Base-by-base conservation (phyloP, 1,139 yeast genomes). In the Trichomonascaceae sp. region DNA sequence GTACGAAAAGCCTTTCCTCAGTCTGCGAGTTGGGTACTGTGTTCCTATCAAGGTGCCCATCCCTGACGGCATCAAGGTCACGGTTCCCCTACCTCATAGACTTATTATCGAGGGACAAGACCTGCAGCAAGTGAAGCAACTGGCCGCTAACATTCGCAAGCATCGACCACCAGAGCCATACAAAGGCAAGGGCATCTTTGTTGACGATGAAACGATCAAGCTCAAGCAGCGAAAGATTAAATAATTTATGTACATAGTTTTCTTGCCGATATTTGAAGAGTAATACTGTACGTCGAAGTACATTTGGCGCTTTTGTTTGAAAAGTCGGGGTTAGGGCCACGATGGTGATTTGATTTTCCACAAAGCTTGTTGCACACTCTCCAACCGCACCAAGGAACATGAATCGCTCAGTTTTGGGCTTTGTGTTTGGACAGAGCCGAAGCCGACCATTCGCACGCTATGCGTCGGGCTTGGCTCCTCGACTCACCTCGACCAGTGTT, bases 161-260 rank as follows among this genome's bases (percentile, higher is more conserved):
- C 74, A 73, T 65, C 81, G 84, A 57, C 93, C 93, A 42, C 99
- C 99, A 27, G 99, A 92, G 61, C 96, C 97, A 27, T 92, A 92
- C 59, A 92, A 92, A 62, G 98, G 98, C 54, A 92, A 92, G 46
- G 99, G 99, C 51, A 80, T 92, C 36, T 92, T 79, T 54, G 79
- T 92, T 36, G 82, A 87, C 57, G 79, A 76, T 51, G 97, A 89
- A 62, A 85, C 93, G 35, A 78, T 89, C 56, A 78, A 74, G 56
- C 68, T 87, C 56, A 89, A 89, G 69, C 85, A 79, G 48, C 81
- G 81, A 71, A 87, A 85, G 70, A 80, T 85, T 56, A 89, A 87
- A 74, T 87, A 68, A 55, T 22, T 27, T 16, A 23, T 40, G 37
- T 34, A 34, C 30, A 37, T 38, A 36, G 26, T 22, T 26, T 6